Conservation (phyloP, 441 rosid genomes). For the Populus tomentosa region DNA sequence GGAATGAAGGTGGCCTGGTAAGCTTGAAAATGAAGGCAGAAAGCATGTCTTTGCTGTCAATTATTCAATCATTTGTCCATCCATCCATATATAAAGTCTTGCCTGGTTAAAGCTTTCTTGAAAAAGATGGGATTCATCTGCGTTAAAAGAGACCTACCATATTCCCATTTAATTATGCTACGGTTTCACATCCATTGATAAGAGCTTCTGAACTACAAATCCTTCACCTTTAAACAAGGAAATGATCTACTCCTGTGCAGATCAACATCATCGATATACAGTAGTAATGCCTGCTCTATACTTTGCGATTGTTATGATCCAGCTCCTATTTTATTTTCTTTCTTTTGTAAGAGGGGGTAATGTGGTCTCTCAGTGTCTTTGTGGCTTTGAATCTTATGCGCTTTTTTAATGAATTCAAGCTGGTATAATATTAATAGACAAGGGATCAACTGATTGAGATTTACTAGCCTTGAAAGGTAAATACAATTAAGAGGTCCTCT, state of each 20-base stretch:
- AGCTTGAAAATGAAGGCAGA: too few species aligned
- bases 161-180: not conserved
- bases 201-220: not conserved
- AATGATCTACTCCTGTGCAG: not conserved
- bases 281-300: too few species aligned
- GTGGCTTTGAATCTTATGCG: not conserved
- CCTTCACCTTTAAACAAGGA: not conserved
- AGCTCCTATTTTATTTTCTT: too few species aligned
- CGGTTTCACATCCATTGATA: not conserved
- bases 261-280: too few species aligned
- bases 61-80: too few species aligned
- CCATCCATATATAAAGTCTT: too few species aligned
- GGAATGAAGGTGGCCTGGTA: not conserved
- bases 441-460: too few species aligned
- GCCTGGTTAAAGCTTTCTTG: not conserved
- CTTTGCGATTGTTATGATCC: too few species aligned
- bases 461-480: too few species aligned
- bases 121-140: conserved; percentile 2
- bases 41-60: too few species aligned
- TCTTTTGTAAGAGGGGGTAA: not conserved
- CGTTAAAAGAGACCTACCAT: conserved; percentile 2
- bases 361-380: not conserved
- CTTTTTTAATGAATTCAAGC: too few species aligned
- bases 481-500: too few species aligned
- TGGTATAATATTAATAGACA: not conserved